Percentiles rank a stretch among this genome's conserved stretches.
phyloP scores from a whole-genome alignment of 2,329 filamentous ascomycete genomes.

The Aspergillus novoparasiticus region DNA sequence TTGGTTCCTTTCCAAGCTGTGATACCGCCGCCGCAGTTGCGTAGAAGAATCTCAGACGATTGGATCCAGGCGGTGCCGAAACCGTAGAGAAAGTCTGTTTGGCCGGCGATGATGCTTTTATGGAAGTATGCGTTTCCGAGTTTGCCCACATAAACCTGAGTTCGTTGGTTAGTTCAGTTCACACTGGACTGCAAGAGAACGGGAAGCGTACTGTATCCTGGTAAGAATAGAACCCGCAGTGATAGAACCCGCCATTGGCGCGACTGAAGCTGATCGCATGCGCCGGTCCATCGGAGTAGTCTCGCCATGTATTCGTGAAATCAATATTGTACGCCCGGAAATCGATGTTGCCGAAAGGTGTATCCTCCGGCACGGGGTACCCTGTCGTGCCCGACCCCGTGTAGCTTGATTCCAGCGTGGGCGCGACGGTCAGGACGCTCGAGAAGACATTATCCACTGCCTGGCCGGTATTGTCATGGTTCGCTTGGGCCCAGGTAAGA shows the following conservation, averaged over 20 bases:
- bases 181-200: background rate
- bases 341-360: conserved; percentile 64
- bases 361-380: conserved; percentile 60
- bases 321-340: conserved; percentile 70
- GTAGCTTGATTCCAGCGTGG: conserved; percentile 63
- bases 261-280: conserved; percentile 63
- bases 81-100: conserved; percentile 71
- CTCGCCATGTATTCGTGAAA: conserved; percentile 62
- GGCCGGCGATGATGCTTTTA: conserved; percentile 61
- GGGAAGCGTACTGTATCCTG: conserved; percentile 61
- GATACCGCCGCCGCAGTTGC: conserved; percentile 66
- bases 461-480: conserved; percentile 44
- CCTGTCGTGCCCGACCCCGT: conserved; percentile 66
- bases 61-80: conserved; percentile 67
- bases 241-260: conserved; percentile 69
- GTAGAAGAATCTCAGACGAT: conserved; percentile 56
- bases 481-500: conserved; percentile 61
- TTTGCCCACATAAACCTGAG: conserved; percentile 63
- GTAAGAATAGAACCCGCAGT: conserved; percentile 66
- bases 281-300: conserved; percentile 57
- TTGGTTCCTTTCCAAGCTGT: conserved; percentile 71
- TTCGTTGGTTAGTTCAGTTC: background rate
- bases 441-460: conserved; percentile 64
- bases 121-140: conserved; percentile 68
- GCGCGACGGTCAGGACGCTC: conserved; percentile 63